Evolutionary conservation across 768 basidiomycete species (phyloP).

Genomic region (Chalciporus sphaerocephalus): DNA sequence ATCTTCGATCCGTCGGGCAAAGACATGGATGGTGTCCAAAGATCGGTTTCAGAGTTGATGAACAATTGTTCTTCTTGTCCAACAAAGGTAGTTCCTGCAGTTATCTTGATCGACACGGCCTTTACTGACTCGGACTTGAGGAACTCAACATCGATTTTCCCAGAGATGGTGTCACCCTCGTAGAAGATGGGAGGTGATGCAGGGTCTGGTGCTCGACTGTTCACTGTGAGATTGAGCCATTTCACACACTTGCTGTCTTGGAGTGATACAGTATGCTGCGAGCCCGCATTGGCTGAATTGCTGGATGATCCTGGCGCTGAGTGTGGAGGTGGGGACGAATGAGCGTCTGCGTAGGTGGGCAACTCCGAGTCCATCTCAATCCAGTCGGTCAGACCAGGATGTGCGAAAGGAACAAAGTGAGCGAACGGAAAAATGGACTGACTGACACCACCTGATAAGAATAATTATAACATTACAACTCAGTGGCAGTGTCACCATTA

Average conservation of each 20-base stretch:
- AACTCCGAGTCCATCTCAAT: slow-evolving; percentile 11
- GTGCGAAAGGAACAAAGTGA: not conserved
- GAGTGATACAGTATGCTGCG: slow-evolving; percentile 40
- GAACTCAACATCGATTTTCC: slow-evolving; percentile 48
- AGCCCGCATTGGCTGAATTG: not conserved
- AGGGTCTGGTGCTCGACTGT: slow-evolving; percentile 38
- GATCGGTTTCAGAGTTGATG: slow-evolving; percentile 37
- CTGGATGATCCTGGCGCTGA: not conserved
- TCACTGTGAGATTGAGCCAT: slow-evolving; percentile 46
- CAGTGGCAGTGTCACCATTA: too few species aligned
- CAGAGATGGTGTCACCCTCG: slow-evolving; percentile 46
- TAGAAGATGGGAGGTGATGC: slow-evolving; percentile 43
- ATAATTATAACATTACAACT: too few species aligned
- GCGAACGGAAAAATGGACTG: not conserved
- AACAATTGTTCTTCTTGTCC: slow-evolving; percentile 53
- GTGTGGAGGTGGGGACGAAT: not conserved
- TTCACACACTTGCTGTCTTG: slow-evolving; percentile 38
- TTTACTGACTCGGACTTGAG: slow-evolving; percentile 48
- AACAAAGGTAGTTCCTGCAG: slow-evolving; percentile 47
- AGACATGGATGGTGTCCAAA: slow-evolving; percentile 38
- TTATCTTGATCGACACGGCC: slow-evolving; percentile 44
- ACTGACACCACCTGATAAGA: not conserved
- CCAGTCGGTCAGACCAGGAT: too few species aligned
- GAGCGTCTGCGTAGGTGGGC: slow-evolving; percentile 17
- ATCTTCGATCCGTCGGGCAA: slow-evolving; percentile 23